Base-by-base conservation (phyloP, 306 rosid genomes). In the Castanea sativa region DNA sequence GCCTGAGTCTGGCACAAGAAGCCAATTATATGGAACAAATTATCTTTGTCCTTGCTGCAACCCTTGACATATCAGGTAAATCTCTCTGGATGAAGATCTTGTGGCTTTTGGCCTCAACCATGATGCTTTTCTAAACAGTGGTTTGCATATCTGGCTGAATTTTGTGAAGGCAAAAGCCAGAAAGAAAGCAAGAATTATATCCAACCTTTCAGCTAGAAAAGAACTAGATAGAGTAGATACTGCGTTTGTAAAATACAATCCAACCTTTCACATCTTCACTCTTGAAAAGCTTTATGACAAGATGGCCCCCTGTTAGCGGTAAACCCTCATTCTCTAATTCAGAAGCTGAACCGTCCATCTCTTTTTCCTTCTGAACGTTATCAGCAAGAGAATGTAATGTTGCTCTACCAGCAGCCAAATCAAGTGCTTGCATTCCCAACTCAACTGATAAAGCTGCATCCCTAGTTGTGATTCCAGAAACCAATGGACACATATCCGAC, bases 21-120 rank as follows among this genome's bases (percentile, higher is more conserved):
- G 51, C 51, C 69, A 67, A 33, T 45, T 56, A 13, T 43, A 21
- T 45, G 12, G 20, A 70, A 21, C 19, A 64, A 80, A 60, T 56
- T 70, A 63, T 58, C 78, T 84, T 86, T 45, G 20, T 38, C 74
- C 80, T 87, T 16, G 81, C 74, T 88, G 83, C 68, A 91, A 88
- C 58, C 89, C 89, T 80, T 91, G 97, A 85, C 98, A 91, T 77
- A 93, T 93, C 82, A 95, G 83, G 85, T 95, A 93, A 56, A 93
- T 92, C 91, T 91, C 99, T 82, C 96, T 88, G 19, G 98, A 95
- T 0, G 97, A 89, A 74, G 98, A 84, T 73, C 98, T 89, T 60
- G 99, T 95, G 1, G 98, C 98, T 86, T 93, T 95, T 75, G 99
- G 98, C 81, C 99, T 91, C 90, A 95, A 80, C 97, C 89, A 90